Percentiles rank a stretch among this genome's conserved stretches.
phyloP scores from a whole-genome alignment of 352 stramenopile genomes.

The Globisporangium spiculum region DNA sequence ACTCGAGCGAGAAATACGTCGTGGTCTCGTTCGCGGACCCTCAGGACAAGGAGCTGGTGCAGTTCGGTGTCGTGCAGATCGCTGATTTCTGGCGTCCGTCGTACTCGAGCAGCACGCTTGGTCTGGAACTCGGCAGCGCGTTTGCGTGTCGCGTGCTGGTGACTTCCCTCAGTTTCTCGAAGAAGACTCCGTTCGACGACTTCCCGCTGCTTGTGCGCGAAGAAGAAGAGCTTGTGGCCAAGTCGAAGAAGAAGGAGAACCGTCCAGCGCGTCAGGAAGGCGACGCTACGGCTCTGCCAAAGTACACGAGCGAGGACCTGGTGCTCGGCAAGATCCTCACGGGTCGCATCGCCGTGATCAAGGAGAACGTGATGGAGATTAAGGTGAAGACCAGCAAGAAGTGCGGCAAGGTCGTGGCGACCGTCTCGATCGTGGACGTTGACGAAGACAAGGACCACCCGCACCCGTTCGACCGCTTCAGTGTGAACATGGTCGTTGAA shows the following conservation, averaged over 20 bases:
- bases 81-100: slow-evolving; percentile 79
- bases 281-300: slow-evolving; percentile 47
- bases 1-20: slow-evolving; percentile 53
- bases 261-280: slow-evolving; percentile 23
- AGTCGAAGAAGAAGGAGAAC: slow-evolving; percentile 27
- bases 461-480: slow-evolving; percentile 83
- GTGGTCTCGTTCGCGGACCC: slow-evolving; percentile 61
- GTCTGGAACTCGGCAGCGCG: slow-evolving; percentile 47
- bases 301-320: slow-evolving; percentile 65
- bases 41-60: slow-evolving; percentile 22
- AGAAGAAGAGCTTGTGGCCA: slow-evolving; percentile 45
- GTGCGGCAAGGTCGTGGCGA: slow-evolving; percentile 68
- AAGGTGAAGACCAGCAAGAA: slow-evolving; percentile 75
- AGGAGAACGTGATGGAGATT: slow-evolving; percentile 81
- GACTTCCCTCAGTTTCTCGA: slow-evolving; percentile 34
- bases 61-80: slow-evolving; percentile 68
- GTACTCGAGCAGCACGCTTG: slow-evolving; percentile 41
- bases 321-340: slow-evolving; percentile 64
- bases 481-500: slow-evolving; percentile 64
- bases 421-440: slow-evolving; percentile 84
- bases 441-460: slow-evolving; percentile 45
- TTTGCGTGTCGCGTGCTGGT: slow-evolving; percentile 45
- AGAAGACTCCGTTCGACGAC: slow-evolving; percentile 72
- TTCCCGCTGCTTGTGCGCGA: slow-evolving; percentile 62
- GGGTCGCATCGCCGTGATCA: slow-evolving; percentile 70